Percentiles rank a stretch among this genome's conserved stretches.
Evolutionary conservation across 805 yeast species (phyloP).

Genomic region (Tetrapisispora phaffii): DNA sequence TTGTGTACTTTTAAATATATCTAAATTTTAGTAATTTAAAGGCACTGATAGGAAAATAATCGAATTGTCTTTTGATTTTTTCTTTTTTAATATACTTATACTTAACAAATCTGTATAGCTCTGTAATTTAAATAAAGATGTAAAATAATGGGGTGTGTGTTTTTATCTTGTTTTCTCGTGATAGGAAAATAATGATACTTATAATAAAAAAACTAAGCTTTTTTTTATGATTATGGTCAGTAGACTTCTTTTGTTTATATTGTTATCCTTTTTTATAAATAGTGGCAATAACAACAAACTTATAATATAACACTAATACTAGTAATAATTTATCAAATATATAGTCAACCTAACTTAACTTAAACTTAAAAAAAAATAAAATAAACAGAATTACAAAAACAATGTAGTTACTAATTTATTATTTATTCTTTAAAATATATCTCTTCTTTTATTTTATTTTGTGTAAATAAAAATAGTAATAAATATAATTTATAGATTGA

Average conservation of each 20-base stretch:
- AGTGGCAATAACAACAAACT: not conserved
- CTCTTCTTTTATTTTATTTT: too few species aligned
- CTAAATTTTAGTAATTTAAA: not conserved
- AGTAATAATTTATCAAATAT: conserved; percentile 2
- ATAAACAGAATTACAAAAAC: not conserved
- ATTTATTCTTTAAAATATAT: too few species aligned
- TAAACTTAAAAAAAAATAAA: not conserved
- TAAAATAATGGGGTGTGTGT: not conserved
- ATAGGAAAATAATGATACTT: not conserved
- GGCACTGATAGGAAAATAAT: not conserved
- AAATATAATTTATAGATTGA: too few species aligned
- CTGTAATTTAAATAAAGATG: conserved; percentile 1
- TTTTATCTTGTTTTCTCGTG: too few species aligned
- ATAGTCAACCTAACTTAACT: not conserved
- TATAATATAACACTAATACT: conserved; percentile 1
- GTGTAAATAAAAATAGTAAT: too few species aligned
- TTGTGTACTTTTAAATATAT: not conserved
- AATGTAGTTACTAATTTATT: not conserved
- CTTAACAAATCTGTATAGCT: conserved; percentile 1
- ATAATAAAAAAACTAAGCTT: too few species aligned
- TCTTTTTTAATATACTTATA: not conserved
- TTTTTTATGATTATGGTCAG: not conserved
- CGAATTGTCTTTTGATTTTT: not conserved
- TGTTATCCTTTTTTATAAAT: not conserved
- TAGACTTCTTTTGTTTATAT: not conserved